phyloP scores from a whole-genome alignment of 768 basidiomycete genomes.

The Phylloporus sp. region DNA sequence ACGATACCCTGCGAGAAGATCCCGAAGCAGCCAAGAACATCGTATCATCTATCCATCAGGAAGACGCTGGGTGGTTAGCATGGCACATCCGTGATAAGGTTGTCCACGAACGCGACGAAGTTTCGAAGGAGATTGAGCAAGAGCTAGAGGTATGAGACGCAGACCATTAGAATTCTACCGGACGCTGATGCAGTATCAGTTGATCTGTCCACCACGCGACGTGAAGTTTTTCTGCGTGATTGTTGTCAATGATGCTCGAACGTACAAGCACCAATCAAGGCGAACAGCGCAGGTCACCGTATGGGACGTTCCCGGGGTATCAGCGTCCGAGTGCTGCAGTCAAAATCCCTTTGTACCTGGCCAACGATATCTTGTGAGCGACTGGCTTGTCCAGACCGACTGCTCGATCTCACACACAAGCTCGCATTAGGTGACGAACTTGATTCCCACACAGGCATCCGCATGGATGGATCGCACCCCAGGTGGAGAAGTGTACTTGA shows the following conservation, averaged over 20 bases:
- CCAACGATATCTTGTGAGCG: conserved; percentile 62
- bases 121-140: conserved; percentile 59
- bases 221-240: conserved; percentile 76
- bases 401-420: background rate
- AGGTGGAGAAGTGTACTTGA: conserved; percentile 67
- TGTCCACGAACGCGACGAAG: conserved; percentile 45
- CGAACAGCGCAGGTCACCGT: conserved; percentile 76
- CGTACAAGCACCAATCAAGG: conserved; percentile 45
- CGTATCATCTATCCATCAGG: conserved; percentile 38
- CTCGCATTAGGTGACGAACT: conserved; percentile 48
- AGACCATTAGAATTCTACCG: background rate
- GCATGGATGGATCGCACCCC: conserved; percentile 68
- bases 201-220: conserved; percentile 65
- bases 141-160: conserved; percentile 63
- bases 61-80: conserved; percentile 64
- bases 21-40: conserved; percentile 40
- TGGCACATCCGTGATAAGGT: conserved; percentile 46
- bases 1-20: conserved; percentile 60
- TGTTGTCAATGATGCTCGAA: conserved; percentile 60
- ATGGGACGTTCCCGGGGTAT: conserved; percentile 67
- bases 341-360: conserved; percentile 55
- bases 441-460: conserved; percentile 60
- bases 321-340: conserved; percentile 46
- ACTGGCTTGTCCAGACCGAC: background rate
- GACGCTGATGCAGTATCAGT: conserved; percentile 33